Base-by-base conservation (phyloP, 352 stramenopile species). In the Pythium insidiosum region DNA sequence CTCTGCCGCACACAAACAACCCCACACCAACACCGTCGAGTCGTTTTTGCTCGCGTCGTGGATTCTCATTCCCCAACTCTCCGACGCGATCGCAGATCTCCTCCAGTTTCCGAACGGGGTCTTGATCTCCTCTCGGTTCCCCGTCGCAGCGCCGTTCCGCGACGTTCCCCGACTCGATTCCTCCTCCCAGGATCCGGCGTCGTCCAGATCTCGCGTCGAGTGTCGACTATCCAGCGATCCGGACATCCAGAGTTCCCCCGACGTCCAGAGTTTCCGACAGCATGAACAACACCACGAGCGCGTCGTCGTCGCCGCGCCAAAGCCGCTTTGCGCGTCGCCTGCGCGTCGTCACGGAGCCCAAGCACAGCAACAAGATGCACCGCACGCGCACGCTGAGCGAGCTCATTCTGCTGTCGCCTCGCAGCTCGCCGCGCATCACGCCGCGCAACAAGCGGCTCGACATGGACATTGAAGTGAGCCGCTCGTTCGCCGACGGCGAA, bases 301-400 rank as follows among this genome's bases (percentile, higher is more conserved):
- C 34, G 12, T 23, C 44, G 13, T 2, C 31, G 20, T 15, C 16
- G 24, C 45, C 20, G 20, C 30, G 16, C 31, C 47, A 15, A 35
- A 24, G 16, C 26, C 69, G 69, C 49, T 82, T 85, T 55, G 73
- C 73, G 1, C 66, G 78, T 4, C 73, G 78, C 10, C 58, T 90
- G 35, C 78, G 78, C 40, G 78, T 90, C n/a, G 59, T 90, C 39
- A 90, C 78, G n/a, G 75, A 85, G 59, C 78, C 75, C 42, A 84
- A 84, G 47, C 68, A 78, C 53, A 86, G 68, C 68, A 87, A 87
- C 61, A 88, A 87, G 57, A 88, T 90, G 78, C 75, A 88, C 58
- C 71, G 71, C 38, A 90, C 78, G 40, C 70, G 78, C 21, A 87
- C 78, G 29, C 55, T 90, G 5, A 81, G 63, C 19, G 78, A 90